Conservation (phyloP, 2,329 filamentous ascomycete genomes). For the Niveomyces coronatus region DNA sequence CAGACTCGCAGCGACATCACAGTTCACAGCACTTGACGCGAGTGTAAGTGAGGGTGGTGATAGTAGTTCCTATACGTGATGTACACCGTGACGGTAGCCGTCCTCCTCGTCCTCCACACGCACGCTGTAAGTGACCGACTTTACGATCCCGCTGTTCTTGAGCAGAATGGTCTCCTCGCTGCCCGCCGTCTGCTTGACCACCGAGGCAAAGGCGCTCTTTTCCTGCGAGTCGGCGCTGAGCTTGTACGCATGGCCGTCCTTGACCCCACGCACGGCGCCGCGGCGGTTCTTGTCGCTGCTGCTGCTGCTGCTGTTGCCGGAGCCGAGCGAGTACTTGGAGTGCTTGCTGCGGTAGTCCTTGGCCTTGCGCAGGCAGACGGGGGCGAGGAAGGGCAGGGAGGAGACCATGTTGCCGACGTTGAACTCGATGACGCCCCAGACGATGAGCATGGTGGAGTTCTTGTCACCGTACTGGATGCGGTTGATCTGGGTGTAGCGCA, state of each 20-base stretch:
- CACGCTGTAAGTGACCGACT: conserved; percentile 32
- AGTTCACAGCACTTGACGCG: too few relatives aligned
- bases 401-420: conserved; percentile 43
- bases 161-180: conserved; percentile 31
- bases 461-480: conserved; percentile 39
- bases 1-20: too few relatives aligned
- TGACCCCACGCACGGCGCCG: conserved; percentile 13
- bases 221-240: conserved; percentile 27
- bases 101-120: conserved; percentile 22
- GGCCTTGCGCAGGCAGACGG: conserved; percentile 32
- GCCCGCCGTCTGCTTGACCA: conserved; percentile 16
- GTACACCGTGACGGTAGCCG: neutral
- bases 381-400: conserved; percentile 34
- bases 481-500: conserved; percentile 41
- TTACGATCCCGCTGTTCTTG: conserved; percentile 26
- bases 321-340: conserved; percentile 20
- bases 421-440: conserved; percentile 48
- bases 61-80: too few relatives aligned
- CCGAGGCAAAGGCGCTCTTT: conserved; percentile 20
- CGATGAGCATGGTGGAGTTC: conserved; percentile 44
- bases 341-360: conserved; percentile 30
- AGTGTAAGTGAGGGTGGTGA: too few relatives aligned
- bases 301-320: conserved; percentile 14
- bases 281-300: conserved; percentile 15
- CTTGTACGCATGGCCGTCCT: conserved; percentile 24